These are phyloP conservation scores for Sugiyamaella lignohabitans DNA, from an alignment of 805 yeast genomes.

Conservation along the genomic window DNA sequence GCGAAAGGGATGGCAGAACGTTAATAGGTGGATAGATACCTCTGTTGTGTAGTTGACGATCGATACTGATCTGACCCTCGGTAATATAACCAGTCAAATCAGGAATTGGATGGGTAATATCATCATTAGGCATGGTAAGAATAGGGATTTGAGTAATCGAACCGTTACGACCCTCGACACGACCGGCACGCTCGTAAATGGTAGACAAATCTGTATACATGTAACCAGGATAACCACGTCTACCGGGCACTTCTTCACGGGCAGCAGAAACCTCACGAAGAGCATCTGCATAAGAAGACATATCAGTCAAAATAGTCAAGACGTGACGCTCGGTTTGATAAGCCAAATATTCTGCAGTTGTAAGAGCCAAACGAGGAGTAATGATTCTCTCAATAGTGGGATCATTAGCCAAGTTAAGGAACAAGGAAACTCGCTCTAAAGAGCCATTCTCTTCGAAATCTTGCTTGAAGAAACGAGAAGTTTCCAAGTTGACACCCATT, in stretches of 20 bases:
- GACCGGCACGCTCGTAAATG: conserved; percentile 98
- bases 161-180: conserved; percentile 99
- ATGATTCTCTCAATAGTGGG: conserved; percentile 99
- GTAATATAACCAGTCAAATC: conserved; percentile 99
- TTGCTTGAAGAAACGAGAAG: conserved; percentile 97
- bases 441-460: conserved; percentile 99
- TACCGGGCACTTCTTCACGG: conserved; percentile 99
- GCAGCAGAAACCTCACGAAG: conserved; percentile 99
- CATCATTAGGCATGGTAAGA: conserved; percentile 99
- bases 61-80: conserved; percentile 97
- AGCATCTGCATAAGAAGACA: conserved; percentile 99
- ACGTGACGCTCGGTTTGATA: conserved; percentile 99
- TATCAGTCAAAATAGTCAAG: conserved; percentile 93
- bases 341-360: conserved; percentile 97
- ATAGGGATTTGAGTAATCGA: conserved; percentile 98
- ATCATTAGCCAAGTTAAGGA: conserved; percentile 96
- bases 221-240: conserved; percentile 99
- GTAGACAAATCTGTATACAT: conserved; percentile 99
- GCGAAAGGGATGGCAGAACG: conserved; percentile 93
- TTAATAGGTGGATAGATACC: conserved; percentile 99
- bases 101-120: conserved; percentile 99
- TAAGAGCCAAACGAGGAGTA: conserved; percentile 97
- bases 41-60: conserved; percentile 91
- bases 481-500: conserved; percentile 99
- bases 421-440: conserved; percentile 92